Base-by-base conservation (phyloP, 768 basidiomycete species). In the Leucocoprinus birnbaumii region DNA sequence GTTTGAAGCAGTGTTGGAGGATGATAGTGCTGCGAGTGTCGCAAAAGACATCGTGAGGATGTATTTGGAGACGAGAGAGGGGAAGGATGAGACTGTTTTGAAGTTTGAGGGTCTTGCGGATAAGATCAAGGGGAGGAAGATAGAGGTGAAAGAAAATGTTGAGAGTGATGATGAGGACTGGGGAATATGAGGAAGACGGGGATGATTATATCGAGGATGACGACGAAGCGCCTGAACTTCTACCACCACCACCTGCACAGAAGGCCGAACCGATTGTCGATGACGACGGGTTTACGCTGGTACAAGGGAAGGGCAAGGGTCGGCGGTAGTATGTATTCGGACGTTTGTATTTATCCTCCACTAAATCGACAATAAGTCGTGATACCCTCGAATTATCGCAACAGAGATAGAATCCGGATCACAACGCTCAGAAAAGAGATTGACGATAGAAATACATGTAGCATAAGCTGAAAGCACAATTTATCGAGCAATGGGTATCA, bases 251-350 rank as follows among this genome's bases (percentile, higher is more conserved):
- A 45, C 50, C 62, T 26, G 60, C 67, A 56, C 70, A 62, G n/a
- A 74, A 69, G 49, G 71, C 76, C 10, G 86, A 88, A 62, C 87
- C 89, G 0, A 80, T 91, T 48, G 77, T 95, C 0, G 95, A 98
- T 62, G 90, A 94, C 58, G 94, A 98, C 56, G 95, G 95, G 0
- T 98, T 98, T 66, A 92, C 88, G 2, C 65, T 87, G 48, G 91
- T 98, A 2, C 80, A 80, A 61, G 75, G 73, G 22, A 85, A 82
- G 62, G 78, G 82, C 10, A 85, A 83, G 63, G 73, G 76, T 68
- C 80, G 60, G 73, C 46, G 59, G 60, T 53, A 42, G 51, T 35
- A 41, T 13, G 11, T 4, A 13, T 18, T 45, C 43, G 43, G 24
- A 37, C 16, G 9, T 8, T 37, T 8, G 35, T 8, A n/a, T n/a